phyloP scores from a whole-genome alignment of 2,329 filamentous ascomycete species.

The Trichophaea hybrida region DNA sequence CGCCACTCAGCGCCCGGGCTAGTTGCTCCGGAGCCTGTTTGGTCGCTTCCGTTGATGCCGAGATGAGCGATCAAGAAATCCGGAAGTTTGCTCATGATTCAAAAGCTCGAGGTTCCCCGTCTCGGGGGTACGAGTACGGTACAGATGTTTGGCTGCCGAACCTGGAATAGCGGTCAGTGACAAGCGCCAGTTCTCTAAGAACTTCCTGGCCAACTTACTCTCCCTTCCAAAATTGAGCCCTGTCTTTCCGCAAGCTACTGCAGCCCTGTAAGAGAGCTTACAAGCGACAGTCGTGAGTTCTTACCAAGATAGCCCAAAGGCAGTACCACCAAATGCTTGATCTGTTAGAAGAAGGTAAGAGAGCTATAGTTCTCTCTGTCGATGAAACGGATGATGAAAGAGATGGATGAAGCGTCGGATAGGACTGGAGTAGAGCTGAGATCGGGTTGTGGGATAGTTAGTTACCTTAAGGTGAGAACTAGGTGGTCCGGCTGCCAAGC shows the following conservation, averaged over 20 bases:
- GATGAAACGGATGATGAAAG: conserved; percentile 14
- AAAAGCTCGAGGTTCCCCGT: background rate
- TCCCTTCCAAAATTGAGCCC: background rate
- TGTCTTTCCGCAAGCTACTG: background rate
- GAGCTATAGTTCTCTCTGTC: background rate
- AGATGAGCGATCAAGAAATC: conserved; percentile 23
- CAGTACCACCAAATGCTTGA: background rate
- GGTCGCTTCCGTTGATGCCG: conserved; percentile 21
- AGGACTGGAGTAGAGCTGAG: conserved; percentile 11
- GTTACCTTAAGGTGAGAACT: too few relatives aligned
- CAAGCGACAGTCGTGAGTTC: too few relatives aligned
- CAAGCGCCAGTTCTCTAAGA: background rate
- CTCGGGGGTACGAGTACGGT: background rate
- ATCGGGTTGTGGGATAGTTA: background rate
- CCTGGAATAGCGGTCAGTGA: background rate
- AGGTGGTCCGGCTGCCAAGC: too few relatives aligned
- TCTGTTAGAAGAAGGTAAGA: background rate
- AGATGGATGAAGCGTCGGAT: conserved; percentile 10
- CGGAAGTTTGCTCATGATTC: conserved; percentile 22
- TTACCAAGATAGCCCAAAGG: background rate
- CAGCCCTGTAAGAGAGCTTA: too few relatives aligned
- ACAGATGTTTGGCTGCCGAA: background rate
- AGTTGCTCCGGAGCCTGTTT: conserved; percentile 29
- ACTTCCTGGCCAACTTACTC: background rate
- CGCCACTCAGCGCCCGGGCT: conserved; percentile 36